Evolutionary conservation across 2,329 filamentous ascomycete species (phyloP), one percentile per base, ranked within the genome.

Genomic region (Cladorrhinum sp.): DNA sequence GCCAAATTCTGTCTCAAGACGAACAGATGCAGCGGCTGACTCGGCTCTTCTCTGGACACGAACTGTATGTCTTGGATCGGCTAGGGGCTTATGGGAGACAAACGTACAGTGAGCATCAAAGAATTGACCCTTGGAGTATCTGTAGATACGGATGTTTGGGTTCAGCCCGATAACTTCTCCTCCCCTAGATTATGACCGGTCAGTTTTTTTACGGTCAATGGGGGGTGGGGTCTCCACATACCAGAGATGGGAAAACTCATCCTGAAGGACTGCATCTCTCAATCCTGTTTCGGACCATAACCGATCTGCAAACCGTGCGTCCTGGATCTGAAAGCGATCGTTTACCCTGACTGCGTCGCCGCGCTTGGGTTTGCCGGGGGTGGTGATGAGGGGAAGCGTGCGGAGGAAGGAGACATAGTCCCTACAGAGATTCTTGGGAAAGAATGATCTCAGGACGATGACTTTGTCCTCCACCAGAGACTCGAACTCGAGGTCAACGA

Each of bases 81-180:
- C 32, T 50, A 54, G 27, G 24, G 58, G 50, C 59, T 41, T n/a
- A n/a, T n/a, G n/a, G 10, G 36, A 41, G 3, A 16, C 10, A 4
- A 48, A 83, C 88, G 69, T 83, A 93, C 91, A 97, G 73, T 97
- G 93, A 68, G 91, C 88, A 70, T 92, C 92, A 72, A 97, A 97
- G 73, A 93, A 96, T 72, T 97, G 92, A 0, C 91, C 91, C 65
- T 88, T 85, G 1, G 82, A 84, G 74, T 97, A 97, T 22, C 93
- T 85, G 76, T 97, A 97, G 27, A 97, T 85, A 32, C 93, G 83
- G 58, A 97, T 96, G 66, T 96, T 96, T 8, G 91, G 86, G 73
- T 92, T 96, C 62, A 97, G 76, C 0, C 92, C 92, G n/a, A 96
- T 77, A 0, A 91, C 85, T 54, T 92, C 83, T 25, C 92, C 92